These are phyloP conservation scores for Phymatotrichopsis omnivora DNA, from an alignment of 2,329 filamentous ascomycete species.

Conservation along the genomic window DNA sequence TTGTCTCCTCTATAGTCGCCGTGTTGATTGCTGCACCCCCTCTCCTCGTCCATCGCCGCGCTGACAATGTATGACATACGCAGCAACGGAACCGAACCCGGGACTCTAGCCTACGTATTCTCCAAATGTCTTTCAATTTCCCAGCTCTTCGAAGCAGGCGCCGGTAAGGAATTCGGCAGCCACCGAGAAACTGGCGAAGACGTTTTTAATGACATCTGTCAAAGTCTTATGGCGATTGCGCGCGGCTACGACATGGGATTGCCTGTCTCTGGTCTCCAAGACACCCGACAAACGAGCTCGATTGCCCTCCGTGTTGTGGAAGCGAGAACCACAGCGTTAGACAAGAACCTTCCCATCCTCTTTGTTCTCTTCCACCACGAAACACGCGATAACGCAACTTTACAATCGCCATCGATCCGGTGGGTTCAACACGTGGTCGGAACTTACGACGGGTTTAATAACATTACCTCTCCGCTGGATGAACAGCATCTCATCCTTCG, in stretches of 20 bases:
- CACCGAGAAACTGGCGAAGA: not conserved
- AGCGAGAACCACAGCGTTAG: not conserved
- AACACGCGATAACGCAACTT: conserved; percentile 1
- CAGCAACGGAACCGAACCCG: not conserved
- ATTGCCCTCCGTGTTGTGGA: conserved; percentile 8
- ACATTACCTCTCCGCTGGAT: not conserved
- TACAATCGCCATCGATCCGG: not conserved
- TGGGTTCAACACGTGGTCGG: conserved; percentile 6
- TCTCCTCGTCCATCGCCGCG: too few relatives aligned
- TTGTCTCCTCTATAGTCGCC: too few relatives aligned
- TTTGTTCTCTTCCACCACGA: conserved; percentile 18
- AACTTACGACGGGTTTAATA: not conserved
- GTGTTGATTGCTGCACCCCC: too few relatives aligned
- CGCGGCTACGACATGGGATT: not conserved
- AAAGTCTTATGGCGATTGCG: conserved; percentile 10
- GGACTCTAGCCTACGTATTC: not conserved
- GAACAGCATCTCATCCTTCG: conserved; percentile 14
- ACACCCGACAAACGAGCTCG: not conserved
- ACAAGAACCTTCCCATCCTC: conserved; percentile 7
- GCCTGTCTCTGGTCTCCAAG: not conserved
- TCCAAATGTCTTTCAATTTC: not conserved
- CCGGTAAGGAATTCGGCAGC: too few relatives aligned
- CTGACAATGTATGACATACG: too few relatives aligned
- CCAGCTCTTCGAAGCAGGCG: not conserved
- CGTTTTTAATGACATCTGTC: conserved; percentile 2